Conservation (phyloP, 306 rosid genomes). For the Mucuna pruriens region DNA sequence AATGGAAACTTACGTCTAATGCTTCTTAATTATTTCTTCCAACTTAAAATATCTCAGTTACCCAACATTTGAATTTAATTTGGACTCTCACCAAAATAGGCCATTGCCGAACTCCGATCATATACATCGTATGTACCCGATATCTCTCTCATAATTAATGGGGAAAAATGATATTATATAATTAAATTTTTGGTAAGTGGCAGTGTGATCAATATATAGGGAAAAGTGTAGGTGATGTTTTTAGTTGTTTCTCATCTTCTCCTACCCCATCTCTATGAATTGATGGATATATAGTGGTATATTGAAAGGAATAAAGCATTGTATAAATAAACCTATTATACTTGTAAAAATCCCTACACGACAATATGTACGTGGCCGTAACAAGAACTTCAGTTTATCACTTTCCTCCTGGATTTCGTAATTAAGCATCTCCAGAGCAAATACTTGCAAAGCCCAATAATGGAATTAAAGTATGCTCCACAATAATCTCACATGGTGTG, state of each 20-base stretch:
- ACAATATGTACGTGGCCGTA: slow-evolving; percentile 2
- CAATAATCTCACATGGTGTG: slow-evolving; percentile 49
- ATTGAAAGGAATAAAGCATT: neutral
- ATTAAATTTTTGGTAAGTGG: neutral
- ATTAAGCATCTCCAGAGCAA: slow-evolving; percentile 12
- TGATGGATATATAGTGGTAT: neutral
- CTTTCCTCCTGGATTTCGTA: slow-evolving; percentile 24
- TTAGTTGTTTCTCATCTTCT: neutral
- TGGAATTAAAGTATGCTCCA: slow-evolving; percentile 41
- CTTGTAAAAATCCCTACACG: neutral
- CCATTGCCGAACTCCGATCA: neutral
- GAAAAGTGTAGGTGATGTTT: neutral
- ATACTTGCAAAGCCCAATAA: slow-evolving; percentile 28
- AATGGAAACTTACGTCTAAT: neutral
- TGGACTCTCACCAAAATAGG: neutral
- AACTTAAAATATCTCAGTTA: neutral
- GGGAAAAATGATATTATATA: neutral
- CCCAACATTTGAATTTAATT: slow-evolving; percentile 5
- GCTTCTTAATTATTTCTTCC: neutral
- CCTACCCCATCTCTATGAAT: neutral
- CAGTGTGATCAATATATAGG: neutral
- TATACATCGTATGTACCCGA: neutral
- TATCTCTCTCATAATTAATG: neutral
- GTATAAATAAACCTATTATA: neutral
- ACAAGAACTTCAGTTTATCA: neutral